These are phyloP conservation scores for Mucor velutinosus DNA, from an alignment of 371 early-diverging fungal species.

Conservation along the genomic window DNA sequence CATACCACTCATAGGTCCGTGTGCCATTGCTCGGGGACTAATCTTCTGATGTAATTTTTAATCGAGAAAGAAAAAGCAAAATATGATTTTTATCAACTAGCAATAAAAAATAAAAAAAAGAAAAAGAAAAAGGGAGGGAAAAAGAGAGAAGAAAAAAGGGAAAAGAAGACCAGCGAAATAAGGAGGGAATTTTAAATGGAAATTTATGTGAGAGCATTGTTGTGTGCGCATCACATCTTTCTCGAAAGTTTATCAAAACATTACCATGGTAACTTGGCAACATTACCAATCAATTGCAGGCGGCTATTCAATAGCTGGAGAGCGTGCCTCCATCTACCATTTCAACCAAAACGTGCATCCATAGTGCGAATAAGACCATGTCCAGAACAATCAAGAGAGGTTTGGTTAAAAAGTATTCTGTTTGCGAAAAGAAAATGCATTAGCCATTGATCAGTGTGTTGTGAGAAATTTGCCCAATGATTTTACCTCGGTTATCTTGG, in stretches of 20 bases:
- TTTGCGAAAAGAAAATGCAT: not conserved
- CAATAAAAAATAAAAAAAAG: not conserved
- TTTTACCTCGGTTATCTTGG: not conserved
- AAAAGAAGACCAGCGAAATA: not conserved
- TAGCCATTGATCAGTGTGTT: not conserved
- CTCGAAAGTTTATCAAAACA: not conserved
- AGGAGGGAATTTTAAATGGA: constrained; percentile 1
- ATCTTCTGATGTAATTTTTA: not conserved
- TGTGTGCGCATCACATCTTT: not conserved
- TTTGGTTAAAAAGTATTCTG: not conserved
- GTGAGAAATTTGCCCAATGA: not conserved
- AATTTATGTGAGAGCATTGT: not conserved
- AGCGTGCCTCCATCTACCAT: constrained; percentile 14
- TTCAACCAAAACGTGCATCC: constrained; percentile 29
- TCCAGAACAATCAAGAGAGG: constrained; percentile 11
- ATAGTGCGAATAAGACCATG: constrained; percentile 25
- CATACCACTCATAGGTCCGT: constrained; percentile 35
- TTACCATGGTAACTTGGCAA: not conserved
- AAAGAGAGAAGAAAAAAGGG: constrained; percentile 1
- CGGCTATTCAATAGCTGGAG: not conserved
- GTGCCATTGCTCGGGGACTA: constrained; percentile 27
- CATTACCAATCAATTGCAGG: constrained; percentile 1
- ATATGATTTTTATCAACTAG: not conserved
- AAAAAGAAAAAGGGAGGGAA: not conserved
- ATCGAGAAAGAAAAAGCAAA: not conserved